These are phyloP conservation scores for Macrolepiota albuminosa DNA, from an alignment of 768 basidiomycete genomes.

Conservation along the genomic window DNA sequence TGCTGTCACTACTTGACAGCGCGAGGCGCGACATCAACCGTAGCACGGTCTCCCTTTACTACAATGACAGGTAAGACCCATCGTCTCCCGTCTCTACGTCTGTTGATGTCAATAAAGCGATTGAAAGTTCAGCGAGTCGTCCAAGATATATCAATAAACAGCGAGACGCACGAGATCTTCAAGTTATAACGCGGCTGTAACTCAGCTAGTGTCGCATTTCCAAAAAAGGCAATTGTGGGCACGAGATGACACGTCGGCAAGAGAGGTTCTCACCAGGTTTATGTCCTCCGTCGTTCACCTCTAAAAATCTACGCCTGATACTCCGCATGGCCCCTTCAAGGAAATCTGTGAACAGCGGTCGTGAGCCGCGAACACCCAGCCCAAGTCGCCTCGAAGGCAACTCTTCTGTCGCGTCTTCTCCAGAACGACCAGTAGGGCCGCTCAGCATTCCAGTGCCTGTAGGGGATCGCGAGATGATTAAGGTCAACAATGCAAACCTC, in stretches of 20 bases:
- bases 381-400: constrained; percentile 16
- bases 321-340: constrained; percentile 16
- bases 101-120: too few relatives aligned
- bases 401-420: constrained; percentile 22
- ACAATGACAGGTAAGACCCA: too few relatives aligned
- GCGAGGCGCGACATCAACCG: too few relatives aligned
- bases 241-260: constrained; percentile 16
- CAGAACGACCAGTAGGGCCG: constrained; percentile 51
- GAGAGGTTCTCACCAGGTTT: constrained; percentile 5
- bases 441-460: constrained; percentile 41
- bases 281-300: constrained; percentile 10
- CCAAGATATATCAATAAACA: too few relatives aligned
- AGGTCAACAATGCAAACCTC: constrained; percentile 53
- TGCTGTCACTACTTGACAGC: too few relatives aligned
- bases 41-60: too few relatives aligned
- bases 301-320: constrained; percentile 1
- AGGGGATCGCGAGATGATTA: constrained; percentile 49
- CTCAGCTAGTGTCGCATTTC: not conserved
- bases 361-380: constrained; percentile 16
- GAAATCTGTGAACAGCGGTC: constrained; percentile 12
- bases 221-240: constrained; percentile 10
- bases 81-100: too few relatives aligned
- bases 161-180: too few relatives aligned
- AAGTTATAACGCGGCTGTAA: too few relatives aligned
- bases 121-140: too few relatives aligned